Percentiles rank a stretch among this genome's conserved stretches.
Evolutionary conservation across 495 filamentous ascomycete species (phyloP).

Genomic region (Copromyces sp.): DNA sequence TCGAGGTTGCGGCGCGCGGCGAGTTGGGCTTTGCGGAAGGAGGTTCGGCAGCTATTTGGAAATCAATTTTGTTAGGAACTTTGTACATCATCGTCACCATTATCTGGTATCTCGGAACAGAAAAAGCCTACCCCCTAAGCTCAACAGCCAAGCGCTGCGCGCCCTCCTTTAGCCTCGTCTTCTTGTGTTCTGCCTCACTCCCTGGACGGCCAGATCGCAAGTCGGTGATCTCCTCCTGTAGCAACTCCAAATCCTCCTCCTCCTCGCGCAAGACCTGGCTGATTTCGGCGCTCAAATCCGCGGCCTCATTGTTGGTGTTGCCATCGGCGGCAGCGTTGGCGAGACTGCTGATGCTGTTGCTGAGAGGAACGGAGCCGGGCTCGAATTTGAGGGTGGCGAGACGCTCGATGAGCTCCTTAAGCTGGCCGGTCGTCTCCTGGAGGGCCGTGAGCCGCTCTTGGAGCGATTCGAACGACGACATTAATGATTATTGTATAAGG

Average conservation of each 20-base stretch:
- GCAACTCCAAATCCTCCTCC: constrained; percentile 75
- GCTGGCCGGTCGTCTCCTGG: constrained; percentile 55
- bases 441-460: constrained; percentile 58
- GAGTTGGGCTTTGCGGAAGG: constrained; percentile 79
- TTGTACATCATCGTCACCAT: constrained; percentile 4
- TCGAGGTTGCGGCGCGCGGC: constrained; percentile 69
- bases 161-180: constrained; percentile 51
- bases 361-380: constrained; percentile 45
- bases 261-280: constrained; percentile 71
- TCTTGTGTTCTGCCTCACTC: constrained; percentile 41
- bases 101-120: background rate
- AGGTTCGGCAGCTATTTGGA: constrained; percentile 48
- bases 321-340: background rate
- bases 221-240: constrained; percentile 70
- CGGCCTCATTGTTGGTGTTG: constrained; percentile 30
- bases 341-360: constrained; percentile 3
- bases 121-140: constrained; percentile 48
- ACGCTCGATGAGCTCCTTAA: constrained; percentile 63
- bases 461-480: constrained; percentile 46
- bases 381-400: constrained; percentile 59
- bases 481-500: background rate
- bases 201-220: constrained; percentile 37
- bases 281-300: constrained; percentile 77
- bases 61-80: background rate
- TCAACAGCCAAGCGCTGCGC: constrained; percentile 55